Percentiles rank a stretch among this genome's conserved stretches.
Conservation (phyloP, 2,329 filamentous ascomycete species). For the Fusarium sublunatum region DNA sequence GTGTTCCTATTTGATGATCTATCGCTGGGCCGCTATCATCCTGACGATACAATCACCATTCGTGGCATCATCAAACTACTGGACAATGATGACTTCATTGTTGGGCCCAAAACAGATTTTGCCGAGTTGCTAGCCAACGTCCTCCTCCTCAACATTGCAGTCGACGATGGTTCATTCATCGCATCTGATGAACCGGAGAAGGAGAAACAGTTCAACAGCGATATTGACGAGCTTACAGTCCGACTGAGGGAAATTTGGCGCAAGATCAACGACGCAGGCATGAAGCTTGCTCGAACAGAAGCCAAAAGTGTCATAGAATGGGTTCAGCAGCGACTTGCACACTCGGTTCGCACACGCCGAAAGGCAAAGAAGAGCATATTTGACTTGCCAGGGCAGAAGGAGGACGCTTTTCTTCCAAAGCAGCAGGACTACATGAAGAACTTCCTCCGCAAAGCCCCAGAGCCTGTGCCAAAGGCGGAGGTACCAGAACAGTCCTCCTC, state of each 20-base stretch:
- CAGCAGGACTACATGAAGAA: constrained; percentile 64
- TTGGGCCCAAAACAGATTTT: constrained; percentile 73
- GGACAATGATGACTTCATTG: constrained; percentile 60
- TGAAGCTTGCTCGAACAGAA: constrained; percentile 77
- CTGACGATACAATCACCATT: constrained; percentile 57
- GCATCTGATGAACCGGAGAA: constrained; percentile 46
- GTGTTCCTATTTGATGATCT: constrained; percentile 69
- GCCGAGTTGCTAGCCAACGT: constrained; percentile 72
- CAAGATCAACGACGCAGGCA: constrained; percentile 79
- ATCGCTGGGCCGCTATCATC: constrained; percentile 53
- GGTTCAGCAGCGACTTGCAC: constrained; percentile 77
- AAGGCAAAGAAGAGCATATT: constrained; percentile 66
- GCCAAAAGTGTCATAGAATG: constrained; percentile 81
- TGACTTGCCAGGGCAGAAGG: constrained; percentile 50
- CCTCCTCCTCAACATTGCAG: constrained; percentile 76
- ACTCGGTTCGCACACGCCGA: constrained; percentile 74
- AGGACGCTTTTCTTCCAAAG: constrained; percentile 55
- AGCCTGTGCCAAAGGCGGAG: neutral
- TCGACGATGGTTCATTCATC: constrained; percentile 69
- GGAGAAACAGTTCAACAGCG: constrained; percentile 70
- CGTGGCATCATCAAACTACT: constrained; percentile 60
- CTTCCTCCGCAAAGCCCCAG: constrained; percentile 53
- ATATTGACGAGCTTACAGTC: constrained; percentile 74
- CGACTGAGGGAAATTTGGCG: constrained; percentile 68
- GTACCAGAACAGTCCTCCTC: constrained; percentile 7